Evolutionary conservation across 306 rosid genomes (phyloP).

Genomic region (Trifolium subterraneum): DNA sequence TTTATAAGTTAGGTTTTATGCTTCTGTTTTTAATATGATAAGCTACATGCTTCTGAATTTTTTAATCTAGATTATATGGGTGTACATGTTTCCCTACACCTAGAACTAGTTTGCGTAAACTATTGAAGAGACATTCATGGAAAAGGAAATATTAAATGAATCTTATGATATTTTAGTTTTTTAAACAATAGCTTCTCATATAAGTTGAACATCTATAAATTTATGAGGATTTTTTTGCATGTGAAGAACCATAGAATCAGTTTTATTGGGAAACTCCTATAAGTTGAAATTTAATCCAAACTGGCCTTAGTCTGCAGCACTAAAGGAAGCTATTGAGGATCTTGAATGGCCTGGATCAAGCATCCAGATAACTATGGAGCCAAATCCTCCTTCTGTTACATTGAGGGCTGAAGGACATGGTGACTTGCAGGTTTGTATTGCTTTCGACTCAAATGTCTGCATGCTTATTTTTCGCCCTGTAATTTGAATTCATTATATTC

Average conservation of each 20-base stretch:
- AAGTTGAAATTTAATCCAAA: background rate
- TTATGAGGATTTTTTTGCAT: background rate
- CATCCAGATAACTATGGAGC: conserved; percentile 74
- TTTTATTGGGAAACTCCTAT: background rate
- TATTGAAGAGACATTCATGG: background rate
- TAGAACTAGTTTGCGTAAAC: conserved; percentile 30
- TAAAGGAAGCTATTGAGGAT: conserved; percentile 96
- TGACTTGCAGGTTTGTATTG: conserved; percentile 74
- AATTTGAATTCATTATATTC: conserved; percentile 5
- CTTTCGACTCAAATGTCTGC: conserved; percentile 30
- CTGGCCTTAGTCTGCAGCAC: conserved; percentile 66
- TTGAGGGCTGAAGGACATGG: conserved; percentile 96
- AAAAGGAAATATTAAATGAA: background rate
- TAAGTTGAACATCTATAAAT: background rate
- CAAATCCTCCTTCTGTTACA: conserved; percentile 78
- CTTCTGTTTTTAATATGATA: conserved; percentile 1
- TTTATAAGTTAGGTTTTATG: background rate
- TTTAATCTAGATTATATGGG: background rate
- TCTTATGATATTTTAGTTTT: background rate
- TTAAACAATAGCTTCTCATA: background rate
- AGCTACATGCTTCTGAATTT: background rate
- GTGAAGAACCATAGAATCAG: background rate
- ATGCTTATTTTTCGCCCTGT: background rate
- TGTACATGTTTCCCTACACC: conserved; percentile 7
- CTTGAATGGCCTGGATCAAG: conserved; percentile 99